Evolutionary conservation across 2,329 filamentous ascomycete genomes (phyloP), one percentile per base, ranked within the genome.

Genomic region (Stylonectria norvegica): DNA sequence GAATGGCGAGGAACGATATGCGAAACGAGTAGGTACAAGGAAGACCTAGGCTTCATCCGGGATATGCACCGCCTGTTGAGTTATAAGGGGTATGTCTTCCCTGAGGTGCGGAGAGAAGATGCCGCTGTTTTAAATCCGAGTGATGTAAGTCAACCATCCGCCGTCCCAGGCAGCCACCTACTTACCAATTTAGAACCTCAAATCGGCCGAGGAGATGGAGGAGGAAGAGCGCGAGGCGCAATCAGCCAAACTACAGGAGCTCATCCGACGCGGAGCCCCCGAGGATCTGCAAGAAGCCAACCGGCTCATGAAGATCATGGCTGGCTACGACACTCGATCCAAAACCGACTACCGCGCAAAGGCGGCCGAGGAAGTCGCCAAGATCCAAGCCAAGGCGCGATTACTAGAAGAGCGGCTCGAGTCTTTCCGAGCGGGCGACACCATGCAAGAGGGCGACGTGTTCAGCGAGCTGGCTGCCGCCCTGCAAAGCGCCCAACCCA

Each of bases 1-100:
- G 93, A 98, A 78, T 98, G 93, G 93, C 81, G 91, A 64, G 82
- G 89, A 57, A 98, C 93, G 36, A 97, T 98, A 75, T 98, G 93
- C 73, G 89, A 95, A 66, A 98, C 91, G 28, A 96, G 89, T 62
- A 80, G 91, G 54, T 96, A 98, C 75, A 95, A 93, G 73, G 91
- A 97, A 60, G 93, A 98, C 61, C 62, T 98, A 53, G 93, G 93
- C 5, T 95, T 94, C 63, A 94, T 98, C 58, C 73, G 93, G 59
- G 93, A 98, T 65, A 98, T 98, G 93, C 93, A 98, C 67, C 79
- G 93, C 40, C 70, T 98, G 53, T 71, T 98, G 56, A 90, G 89
- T 62, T 96, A 95, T 73, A 98, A 98, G 69, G 93, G 93, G 39
- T 98, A 98, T 61, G 79, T 86, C 36, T 98, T 98, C 62, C 93